A percentile compares a stretch with the other conserved stretches of the same genome.
phyloP scores from a whole-genome alignment of 192 early-diverging fungal species.

The Rhizophagus prolifer region DNA sequence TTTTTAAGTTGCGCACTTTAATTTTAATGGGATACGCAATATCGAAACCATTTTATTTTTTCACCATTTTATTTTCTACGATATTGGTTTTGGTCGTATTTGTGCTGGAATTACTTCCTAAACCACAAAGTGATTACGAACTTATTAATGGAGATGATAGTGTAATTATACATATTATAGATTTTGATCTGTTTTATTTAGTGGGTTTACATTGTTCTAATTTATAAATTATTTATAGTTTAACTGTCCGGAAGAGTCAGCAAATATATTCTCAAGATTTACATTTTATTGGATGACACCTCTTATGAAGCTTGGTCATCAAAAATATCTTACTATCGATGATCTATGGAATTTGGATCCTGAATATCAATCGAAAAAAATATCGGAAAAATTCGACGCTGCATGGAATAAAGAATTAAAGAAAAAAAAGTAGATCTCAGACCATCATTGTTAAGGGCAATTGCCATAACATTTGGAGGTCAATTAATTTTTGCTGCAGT shows the following conservation, averaged over 20 bases:
- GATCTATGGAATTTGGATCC: conserved; percentile 71
- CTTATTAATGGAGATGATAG: conserved; percentile 1
- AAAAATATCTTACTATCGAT: conserved; percentile 67
- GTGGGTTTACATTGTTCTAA: no score
- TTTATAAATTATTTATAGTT: conserved; percentile 24
- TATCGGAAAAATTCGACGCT: conserved; percentile 62
- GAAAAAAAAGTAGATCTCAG: conserved; percentile 48
- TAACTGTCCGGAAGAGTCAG: conserved; percentile 70
- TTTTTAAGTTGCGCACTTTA: conserved; percentile 47
- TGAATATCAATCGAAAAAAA: conserved; percentile 56
- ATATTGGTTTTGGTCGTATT: conserved; percentile 29
- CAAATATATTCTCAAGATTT: conserved; percentile 80
- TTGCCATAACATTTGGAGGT: conserved; percentile 59
- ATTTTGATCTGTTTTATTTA: neutral
- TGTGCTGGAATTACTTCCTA: conserved; percentile 20
- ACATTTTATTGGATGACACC: conserved; percentile 92
- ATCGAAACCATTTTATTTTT: neutral
- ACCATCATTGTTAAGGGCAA: conserved; percentile 73
- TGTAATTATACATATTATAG: neutral
- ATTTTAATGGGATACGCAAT: neutral
- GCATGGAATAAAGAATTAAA: conserved; percentile 72
- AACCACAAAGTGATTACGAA: conserved; percentile 10
- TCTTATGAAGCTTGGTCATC: conserved; percentile 76
- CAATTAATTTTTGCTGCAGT: conserved; percentile 69
- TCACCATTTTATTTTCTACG: neutral